These are phyloP conservation scores for Deuterostichococcus epilithicus DNA, from an alignment of 139 green algal species.

Conservation along the genomic window DNA sequence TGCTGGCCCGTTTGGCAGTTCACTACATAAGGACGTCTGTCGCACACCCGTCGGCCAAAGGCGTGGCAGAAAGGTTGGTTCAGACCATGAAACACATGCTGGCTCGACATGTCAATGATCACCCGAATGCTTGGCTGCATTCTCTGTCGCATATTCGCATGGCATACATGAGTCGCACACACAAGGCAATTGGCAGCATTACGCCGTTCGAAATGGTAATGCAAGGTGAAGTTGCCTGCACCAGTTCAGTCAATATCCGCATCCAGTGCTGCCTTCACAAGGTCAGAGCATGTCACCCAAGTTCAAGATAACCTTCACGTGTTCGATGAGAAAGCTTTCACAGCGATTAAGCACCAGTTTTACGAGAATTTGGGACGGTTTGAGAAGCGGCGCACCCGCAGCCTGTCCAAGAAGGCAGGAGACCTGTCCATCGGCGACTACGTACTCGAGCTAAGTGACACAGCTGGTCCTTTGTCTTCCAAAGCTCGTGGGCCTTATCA, in stretches of 20 bases:
- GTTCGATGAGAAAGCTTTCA: not conserved
- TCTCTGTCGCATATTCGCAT: not conserved
- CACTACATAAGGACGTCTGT: not conserved
- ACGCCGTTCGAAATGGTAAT: not conserved
- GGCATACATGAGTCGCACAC: not conserved
- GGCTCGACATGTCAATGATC: not conserved
- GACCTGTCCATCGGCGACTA: not conserved
- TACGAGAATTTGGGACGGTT: not conserved
- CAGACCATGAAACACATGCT: not conserved
- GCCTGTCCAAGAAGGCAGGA: too few relatives aligned
- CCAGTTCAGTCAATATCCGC: not conserved
- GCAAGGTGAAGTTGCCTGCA: not conserved
- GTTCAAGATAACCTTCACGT: too few relatives aligned
- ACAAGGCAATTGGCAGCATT: not conserved
- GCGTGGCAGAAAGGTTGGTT: not conserved
- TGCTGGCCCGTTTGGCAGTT: not conserved
- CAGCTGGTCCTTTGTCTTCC: not conserved
- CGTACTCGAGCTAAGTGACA: not conserved
- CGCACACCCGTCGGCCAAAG: not conserved
- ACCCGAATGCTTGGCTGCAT: not conserved
- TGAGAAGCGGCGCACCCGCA: not conserved
- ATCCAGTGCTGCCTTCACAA: not conserved
- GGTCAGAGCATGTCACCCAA: not conserved
- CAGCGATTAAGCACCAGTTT: not conserved
- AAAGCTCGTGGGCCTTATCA: not conserved